Evolutionary conservation across 2,329 filamentous ascomycete genomes (phyloP), one percentile per base, ranked within the genome.

Genomic region (Pseudogymnoascus sp.): DNA sequence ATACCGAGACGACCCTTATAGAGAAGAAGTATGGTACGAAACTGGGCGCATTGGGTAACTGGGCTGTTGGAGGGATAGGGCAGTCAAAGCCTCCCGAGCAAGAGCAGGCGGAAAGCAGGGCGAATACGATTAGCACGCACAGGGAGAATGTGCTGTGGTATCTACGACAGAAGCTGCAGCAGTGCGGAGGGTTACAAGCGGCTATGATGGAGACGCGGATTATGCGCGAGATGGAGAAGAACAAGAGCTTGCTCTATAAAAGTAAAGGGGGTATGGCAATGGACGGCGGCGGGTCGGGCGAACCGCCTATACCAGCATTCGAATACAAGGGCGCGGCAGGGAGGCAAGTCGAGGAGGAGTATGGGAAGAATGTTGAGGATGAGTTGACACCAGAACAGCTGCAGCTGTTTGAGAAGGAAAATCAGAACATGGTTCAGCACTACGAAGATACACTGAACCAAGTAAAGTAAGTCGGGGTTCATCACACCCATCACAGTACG

Each of bases 371-470:
- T 15, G 65, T 69, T 21, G 69, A 75, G 59, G 75, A 84, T 42
- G 83, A 86, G 65, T 78, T 97, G 64, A 90, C 88, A 15, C 81
- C 86, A 21, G 92, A 97, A 72, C 93, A 97, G 74, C 78, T 94
- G 60, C 93, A 97, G 73, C 83, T 96, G 72, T 97, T 99, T 76
- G 92, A 93, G 68, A 84, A 91, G 75, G 92, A 95, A 72, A 97
- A 97, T 72, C 87, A 92, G 74, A 87, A 90, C 66, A 92, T 99
- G 87, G 81, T 97, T 68, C 89, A 89, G 74, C 90, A 96, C 75
- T 96, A 95, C 74, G 91, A 97, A 74, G 91, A 89, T 76, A 92
- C 90, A n/a, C 78, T 97, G 72, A 88, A 92, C 74, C 94, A 97
- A 81, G 91, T 97, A 67, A 89, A 88, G 90, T 95, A 83, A 61